phyloP scores from a whole-genome alignment of 768 basidiomycete species.

The Podaxis sp. region DNA sequence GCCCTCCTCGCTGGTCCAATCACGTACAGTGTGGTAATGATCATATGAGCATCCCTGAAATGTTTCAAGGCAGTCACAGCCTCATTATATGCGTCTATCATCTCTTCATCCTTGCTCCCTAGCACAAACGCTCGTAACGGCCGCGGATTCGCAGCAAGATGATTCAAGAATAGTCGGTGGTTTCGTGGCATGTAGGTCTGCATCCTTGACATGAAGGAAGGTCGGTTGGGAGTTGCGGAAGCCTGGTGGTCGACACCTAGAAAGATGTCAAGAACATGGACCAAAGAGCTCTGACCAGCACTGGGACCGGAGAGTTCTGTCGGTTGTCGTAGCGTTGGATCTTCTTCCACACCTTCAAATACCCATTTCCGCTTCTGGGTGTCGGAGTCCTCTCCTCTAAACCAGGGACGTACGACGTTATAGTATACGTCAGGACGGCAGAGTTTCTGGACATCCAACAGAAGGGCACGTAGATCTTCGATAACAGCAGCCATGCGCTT shows the following conservation, averaged over 20 bases:
- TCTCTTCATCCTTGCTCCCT: constrained; percentile 23
- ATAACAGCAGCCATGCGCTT: constrained; percentile 59
- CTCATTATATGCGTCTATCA: constrained; percentile 59
- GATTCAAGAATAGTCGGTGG: constrained; percentile 72
- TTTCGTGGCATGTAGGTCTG: constrained; percentile 80
- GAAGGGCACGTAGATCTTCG: constrained; percentile 57
- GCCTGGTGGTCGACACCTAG: constrained; percentile 59
- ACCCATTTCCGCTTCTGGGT: constrained; percentile 40
- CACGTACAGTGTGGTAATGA: constrained; percentile 74
- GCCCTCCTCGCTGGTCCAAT: constrained; percentile 59
- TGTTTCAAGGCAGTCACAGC: constrained; percentile 65
- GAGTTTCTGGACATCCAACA: constrained; percentile 63
- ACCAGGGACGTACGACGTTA: constrained; percentile 77
- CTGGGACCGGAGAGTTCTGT: constrained; percentile 75
- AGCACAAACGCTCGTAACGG: constrained; percentile 58
- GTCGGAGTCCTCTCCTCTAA: constrained; percentile 67
- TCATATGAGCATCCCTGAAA: constrained; percentile 78
- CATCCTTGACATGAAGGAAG: constrained; percentile 69
- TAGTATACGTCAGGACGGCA: constrained; percentile 80
- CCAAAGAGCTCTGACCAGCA: constrained; percentile 79
- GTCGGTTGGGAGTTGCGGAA: constrained; percentile 21
- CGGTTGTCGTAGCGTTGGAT: constrained; percentile 35
- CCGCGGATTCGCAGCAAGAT: constrained; percentile 57
- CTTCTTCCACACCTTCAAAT: constrained; percentile 41
- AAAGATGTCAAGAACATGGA: constrained; percentile 74